Evolutionary conservation across 805 yeast genomes (phyloP).

Genomic region (Barnettozyma sucrosica): DNA sequence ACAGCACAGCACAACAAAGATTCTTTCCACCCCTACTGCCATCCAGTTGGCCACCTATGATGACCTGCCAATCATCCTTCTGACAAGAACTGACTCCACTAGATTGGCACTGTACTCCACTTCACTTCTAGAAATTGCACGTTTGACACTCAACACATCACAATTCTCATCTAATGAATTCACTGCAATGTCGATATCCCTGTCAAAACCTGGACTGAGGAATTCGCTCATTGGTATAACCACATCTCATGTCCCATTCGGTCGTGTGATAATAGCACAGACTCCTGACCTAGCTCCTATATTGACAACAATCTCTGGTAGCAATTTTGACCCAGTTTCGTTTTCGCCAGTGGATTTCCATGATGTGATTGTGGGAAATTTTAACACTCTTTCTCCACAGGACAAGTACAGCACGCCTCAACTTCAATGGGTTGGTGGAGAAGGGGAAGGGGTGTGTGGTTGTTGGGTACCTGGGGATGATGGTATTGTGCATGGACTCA

Average conservation of each 20-base stretch:
- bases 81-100: constrained; percentile 58
- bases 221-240: constrained; percentile 47
- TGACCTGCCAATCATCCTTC: constrained; percentile 36
- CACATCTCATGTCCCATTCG: constrained; percentile 73
- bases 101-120: constrained; percentile 40
- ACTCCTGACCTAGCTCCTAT: constrained; percentile 29
- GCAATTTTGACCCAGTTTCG: constrained; percentile 2
- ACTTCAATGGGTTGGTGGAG: constrained; percentile 33
- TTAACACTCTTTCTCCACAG: constrained; percentile 55
- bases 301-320: background rate
- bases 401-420: constrained; percentile 55
- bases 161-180: constrained; percentile 63
- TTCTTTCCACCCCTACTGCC: constrained; percentile 49
- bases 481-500: constrained; percentile 57
- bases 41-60: constrained; percentile 31
- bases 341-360: background rate
- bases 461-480: constrained; percentile 69
- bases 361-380: constrained; percentile 35
- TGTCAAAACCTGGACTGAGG: constrained; percentile 15
- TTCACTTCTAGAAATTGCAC: constrained; percentile 31
- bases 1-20: constrained; percentile 25
- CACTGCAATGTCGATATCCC: constrained; percentile 44
- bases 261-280: constrained; percentile 55
- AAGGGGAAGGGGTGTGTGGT: constrained; percentile 34
- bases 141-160: constrained; percentile 64